Conservation (phyloP, 140 eudicot genomes). For the Oenanthe javanica region DNA sequence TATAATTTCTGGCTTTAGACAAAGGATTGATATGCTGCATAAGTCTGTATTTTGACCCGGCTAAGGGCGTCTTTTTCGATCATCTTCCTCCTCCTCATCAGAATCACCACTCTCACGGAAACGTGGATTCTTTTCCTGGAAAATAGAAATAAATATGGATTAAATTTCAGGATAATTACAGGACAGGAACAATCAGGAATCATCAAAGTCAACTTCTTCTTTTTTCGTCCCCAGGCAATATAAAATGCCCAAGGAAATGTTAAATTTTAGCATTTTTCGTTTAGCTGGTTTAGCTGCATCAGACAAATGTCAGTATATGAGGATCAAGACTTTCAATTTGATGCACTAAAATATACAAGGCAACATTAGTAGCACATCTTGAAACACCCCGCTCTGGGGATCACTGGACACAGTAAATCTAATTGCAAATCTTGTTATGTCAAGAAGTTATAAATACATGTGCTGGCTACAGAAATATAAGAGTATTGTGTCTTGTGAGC, state of each 20-base stretch:
- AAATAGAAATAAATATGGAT: background rate
- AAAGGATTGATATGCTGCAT: background rate
- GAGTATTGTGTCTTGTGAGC: background rate
- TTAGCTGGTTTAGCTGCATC: background rate
- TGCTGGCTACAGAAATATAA: background rate
- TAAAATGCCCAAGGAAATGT: background rate
- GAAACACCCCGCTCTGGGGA: background rate
- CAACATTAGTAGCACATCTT: background rate
- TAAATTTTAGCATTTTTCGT: background rate
- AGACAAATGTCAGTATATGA: background rate
- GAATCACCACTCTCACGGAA: constrained; percentile 94
- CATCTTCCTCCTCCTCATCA: constrained; percentile 83
- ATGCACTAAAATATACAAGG: background rate
- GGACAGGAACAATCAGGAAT: background rate
- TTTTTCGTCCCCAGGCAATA: background rate
- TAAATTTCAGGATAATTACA: background rate
- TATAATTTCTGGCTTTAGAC: background rate
- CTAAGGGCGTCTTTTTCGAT: constrained; percentile 47
- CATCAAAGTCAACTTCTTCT: background rate
- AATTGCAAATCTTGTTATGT: background rate
- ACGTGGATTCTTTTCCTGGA: constrained; percentile 93
- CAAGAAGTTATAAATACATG: background rate
- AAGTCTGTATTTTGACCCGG: background rate
- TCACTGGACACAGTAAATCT: background rate
- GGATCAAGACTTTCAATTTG: background rate